phyloP scores from a whole-genome alignment of 108 stramenopile species.

The Schizochytrium sp. region DNA sequence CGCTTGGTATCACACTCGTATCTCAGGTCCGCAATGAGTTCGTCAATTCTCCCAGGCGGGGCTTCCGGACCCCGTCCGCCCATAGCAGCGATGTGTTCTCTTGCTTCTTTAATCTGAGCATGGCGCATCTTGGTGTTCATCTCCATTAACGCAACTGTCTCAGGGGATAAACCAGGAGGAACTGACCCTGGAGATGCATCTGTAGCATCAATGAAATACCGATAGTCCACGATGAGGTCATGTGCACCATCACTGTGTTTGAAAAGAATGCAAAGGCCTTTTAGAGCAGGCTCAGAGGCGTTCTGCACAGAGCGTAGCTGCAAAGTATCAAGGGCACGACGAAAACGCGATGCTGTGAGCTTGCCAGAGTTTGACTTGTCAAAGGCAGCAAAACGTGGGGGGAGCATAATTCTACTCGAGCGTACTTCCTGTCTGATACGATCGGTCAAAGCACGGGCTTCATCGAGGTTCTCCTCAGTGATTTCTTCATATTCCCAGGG shows the following conservation, averaged over 20 bases:
- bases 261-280: constrained; percentile 3
- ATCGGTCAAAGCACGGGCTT: background rate
- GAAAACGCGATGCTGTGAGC: constrained; percentile 6
- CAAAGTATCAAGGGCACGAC: constrained; percentile 34
- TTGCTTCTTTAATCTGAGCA: background rate
- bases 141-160: constrained; percentile 10
- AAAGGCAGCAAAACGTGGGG: background rate
- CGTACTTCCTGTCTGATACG: background rate
- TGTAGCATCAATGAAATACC: background rate
- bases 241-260: background rate
- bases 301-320: constrained; percentile 45
- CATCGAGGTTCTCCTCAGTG: background rate
- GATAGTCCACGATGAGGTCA: constrained; percentile 26
- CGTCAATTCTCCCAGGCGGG: background rate
- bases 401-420: constrained; percentile 30
- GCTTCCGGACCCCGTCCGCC: no score
- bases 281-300: background rate
- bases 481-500: background rate
- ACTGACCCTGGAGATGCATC: constrained; percentile 18
- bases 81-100: no score
- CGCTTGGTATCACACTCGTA: constrained; percentile 25
- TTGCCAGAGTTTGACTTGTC: constrained; percentile 27
- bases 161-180: background rate
- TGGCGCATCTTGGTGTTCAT: background rate
- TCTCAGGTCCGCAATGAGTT: background rate